Percentiles rank a stretch among this genome's conserved stretches.
These are phyloP conservation scores for Coemansia sp. DNA, from an alignment of 192 early-diverging fungal species.

Conservation along the genomic window DNA sequence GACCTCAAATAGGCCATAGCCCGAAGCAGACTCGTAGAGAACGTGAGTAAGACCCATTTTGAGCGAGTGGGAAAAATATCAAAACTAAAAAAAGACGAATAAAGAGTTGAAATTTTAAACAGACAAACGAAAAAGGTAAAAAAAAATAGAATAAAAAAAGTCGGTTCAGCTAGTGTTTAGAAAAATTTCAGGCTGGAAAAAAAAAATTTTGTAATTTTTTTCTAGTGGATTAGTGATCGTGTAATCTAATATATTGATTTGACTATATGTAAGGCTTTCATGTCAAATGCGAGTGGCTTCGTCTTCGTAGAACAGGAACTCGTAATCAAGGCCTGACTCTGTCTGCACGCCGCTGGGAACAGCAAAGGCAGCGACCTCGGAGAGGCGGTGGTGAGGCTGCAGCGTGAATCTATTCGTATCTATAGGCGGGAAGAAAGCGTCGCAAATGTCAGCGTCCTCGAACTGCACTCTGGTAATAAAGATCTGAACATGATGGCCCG, in stretches of 20 bases:
- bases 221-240: background rate
- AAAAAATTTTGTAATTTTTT: slow-evolving; percentile 9
- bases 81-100: slow-evolving; percentile 13
- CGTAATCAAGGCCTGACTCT: slow-evolving; percentile 63
- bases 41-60: slow-evolving; percentile 59
- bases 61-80: too few relatives aligned
- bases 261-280: background rate
- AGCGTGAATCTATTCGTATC: slow-evolving; percentile 35
- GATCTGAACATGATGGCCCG: slow-evolving; percentile 60
- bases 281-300: background rate
- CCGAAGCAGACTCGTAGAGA: slow-evolving; percentile 93
- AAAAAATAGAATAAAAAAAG: slow-evolving; percentile 11
- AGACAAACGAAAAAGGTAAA: background rate
- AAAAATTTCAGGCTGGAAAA: background rate
- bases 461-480: slow-evolving; percentile 71
- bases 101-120: slow-evolving; percentile 7
- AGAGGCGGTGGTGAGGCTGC: slow-evolving; percentile 59
- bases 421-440: slow-evolving; percentile 78
- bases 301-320: slow-evolving; percentile 61
- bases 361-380: slow-evolving; percentile 41
- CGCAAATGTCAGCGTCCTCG: slow-evolving; percentile 64
- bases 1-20: slow-evolving; percentile 96
- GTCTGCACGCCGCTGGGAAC: slow-evolving; percentile 54
- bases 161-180: background rate
- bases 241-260: background rate